Conservation (phyloP, 2,329 filamentous ascomycete species). For the Aureobasidium pullulans region DNA sequence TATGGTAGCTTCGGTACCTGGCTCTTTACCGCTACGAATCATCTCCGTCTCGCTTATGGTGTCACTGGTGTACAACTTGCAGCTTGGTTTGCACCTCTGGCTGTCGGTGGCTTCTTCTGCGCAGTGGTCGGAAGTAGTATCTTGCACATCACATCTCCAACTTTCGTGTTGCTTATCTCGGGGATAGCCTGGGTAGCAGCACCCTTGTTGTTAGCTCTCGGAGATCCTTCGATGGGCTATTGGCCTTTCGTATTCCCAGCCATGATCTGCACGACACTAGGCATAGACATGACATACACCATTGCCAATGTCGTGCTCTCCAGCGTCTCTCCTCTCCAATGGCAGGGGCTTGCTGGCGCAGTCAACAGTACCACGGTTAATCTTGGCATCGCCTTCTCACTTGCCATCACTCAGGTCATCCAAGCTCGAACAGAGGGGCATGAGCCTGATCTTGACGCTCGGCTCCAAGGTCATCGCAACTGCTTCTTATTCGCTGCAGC, state of each 20-base stretch:
- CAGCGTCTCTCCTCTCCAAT: slow-evolving; percentile 24
- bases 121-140: slow-evolving; percentile 25
- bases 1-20: slow-evolving; percentile 26
- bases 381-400: slow-evolving; percentile 29
- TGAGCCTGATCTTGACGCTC: background rate
- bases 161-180: slow-evolving; percentile 25
- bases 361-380: slow-evolving; percentile 30
- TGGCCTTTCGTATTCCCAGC: slow-evolving; percentile 30
- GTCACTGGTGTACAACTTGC: slow-evolving; percentile 25
- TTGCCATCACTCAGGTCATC: slow-evolving; percentile 28
- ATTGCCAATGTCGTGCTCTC: slow-evolving; percentile 28
- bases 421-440: slow-evolving; percentile 16
- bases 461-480: slow-evolving; percentile 1
- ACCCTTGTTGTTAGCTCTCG: slow-evolving; percentile 28
- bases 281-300: slow-evolving; percentile 31
- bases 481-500: slow-evolving; percentile 15
- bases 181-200: slow-evolving; percentile 29
- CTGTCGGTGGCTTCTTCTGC: slow-evolving; percentile 27
- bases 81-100: slow-evolving; percentile 29
- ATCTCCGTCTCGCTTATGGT: background rate
- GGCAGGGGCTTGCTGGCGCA: slow-evolving; percentile 30
- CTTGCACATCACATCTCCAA: slow-evolving; percentile 25
- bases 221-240: slow-evolving; percentile 25
- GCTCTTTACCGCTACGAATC: slow-evolving; percentile 28
- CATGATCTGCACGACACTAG: slow-evolving; percentile 30